A percentile compares a stretch with the other conserved stretches of the same genome.
Conservation (phyloP, 768 basidiomycete genomes). For the Podaxis sp. region DNA sequence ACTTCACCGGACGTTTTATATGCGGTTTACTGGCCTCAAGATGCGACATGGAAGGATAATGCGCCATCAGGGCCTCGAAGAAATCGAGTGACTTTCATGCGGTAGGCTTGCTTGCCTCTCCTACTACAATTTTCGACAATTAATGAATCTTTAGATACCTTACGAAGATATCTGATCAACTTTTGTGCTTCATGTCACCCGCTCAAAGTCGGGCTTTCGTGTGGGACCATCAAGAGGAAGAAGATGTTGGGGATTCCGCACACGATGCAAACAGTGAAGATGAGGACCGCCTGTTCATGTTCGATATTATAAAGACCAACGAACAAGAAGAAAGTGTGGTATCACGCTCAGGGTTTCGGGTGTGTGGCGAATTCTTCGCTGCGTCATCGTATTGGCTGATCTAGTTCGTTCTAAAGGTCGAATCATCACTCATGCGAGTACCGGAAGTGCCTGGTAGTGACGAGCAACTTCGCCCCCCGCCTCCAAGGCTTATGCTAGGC, state of each 20-base stretch:
- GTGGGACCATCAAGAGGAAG: constrained; percentile 36
- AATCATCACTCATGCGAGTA: not conserved
- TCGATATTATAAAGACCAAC: constrained; percentile 52
- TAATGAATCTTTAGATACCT: constrained; percentile 46
- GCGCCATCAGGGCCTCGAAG: constrained; percentile 42
- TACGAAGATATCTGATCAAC: constrained; percentile 58
- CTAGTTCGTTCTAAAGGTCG: not conserved
- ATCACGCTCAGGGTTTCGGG: constrained; percentile 44
- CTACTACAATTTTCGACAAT: not conserved
- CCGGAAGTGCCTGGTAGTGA: not conserved
- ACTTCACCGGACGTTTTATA: constrained; percentile 31
- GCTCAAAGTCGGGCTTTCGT: constrained; percentile 45
- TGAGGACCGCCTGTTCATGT: constrained; percentile 51
- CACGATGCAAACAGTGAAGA: constrained; percentile 39
- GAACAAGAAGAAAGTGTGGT: constrained; percentile 54
- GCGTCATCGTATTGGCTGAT: too few species aligned
- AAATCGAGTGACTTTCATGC: constrained; percentile 63
- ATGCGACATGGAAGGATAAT: constrained; percentile 56
- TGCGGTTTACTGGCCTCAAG: constrained; percentile 63
- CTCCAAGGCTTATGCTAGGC: constrained; percentile 1
- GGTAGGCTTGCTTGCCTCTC: constrained; percentile 32
- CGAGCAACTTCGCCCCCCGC: not conserved
- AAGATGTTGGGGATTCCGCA: constrained; percentile 23
- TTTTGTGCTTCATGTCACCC: constrained; percentile 48
- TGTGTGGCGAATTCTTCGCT: constrained; percentile 20